phyloP scores from a whole-genome alignment of 2,329 filamentous ascomycete genomes.

The Cladosporium sp. region DNA sequence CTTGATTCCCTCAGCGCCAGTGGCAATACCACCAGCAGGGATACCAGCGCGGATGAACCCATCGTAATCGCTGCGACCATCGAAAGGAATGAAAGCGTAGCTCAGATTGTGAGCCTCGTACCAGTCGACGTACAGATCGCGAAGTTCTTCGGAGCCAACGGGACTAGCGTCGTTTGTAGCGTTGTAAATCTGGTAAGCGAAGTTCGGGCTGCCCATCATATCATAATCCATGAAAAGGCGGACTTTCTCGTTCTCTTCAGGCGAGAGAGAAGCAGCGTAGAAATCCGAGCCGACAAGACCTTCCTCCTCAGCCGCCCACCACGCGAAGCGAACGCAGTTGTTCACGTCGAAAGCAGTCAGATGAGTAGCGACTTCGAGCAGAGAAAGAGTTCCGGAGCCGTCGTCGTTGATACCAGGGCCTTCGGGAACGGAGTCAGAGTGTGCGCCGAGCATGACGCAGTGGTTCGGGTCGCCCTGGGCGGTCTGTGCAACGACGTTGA shows the following conservation, averaged over 20 bases:
- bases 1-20: constrained; percentile 37
- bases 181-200: constrained; percentile 48
- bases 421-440: constrained; percentile 34
- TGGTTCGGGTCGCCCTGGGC: constrained; percentile 33
- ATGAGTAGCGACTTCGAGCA: constrained; percentile 35
- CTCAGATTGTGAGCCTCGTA: constrained; percentile 27
- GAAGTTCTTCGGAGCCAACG: constrained; percentile 57
- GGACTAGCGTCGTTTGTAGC: constrained; percentile 51
- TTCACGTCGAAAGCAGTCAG: constrained; percentile 50
- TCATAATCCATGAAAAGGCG: constrained; percentile 41
- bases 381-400: constrained; percentile 34
- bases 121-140: constrained; percentile 27
- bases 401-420: constrained; percentile 41
- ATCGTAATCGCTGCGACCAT: constrained; percentile 36
- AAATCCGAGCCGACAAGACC: constrained; percentile 36
- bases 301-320: constrained; percentile 36
- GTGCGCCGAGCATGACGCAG: constrained; percentile 34
- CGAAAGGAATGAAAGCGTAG: constrained; percentile 31
- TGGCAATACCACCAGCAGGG: constrained; percentile 34
- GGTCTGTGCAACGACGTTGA: constrained; percentile 38
- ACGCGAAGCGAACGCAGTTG: constrained; percentile 38
- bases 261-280: constrained; percentile 35
- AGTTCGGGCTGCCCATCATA: constrained; percentile 57
- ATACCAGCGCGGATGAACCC: constrained; percentile 36
- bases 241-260: constrained; percentile 30